Conservation (phyloP, 2,329 filamentous ascomycete species). For the Rhynchosporium secalis region DNA sequence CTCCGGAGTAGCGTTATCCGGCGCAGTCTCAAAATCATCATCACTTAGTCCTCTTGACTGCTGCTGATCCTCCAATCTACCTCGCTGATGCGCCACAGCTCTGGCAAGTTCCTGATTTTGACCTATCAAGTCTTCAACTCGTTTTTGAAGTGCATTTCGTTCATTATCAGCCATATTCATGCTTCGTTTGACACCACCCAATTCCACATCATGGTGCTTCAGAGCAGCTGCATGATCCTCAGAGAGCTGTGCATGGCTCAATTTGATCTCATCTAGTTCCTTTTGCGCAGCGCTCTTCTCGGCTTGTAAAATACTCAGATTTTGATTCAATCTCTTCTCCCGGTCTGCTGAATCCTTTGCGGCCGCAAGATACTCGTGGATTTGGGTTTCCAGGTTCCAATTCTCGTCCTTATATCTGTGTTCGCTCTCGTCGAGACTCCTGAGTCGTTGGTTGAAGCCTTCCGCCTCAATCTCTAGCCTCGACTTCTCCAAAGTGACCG, state of each 20-base stretch:
- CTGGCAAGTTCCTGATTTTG: constrained; percentile 91
- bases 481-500: constrained; percentile 71
- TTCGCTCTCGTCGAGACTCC: constrained; percentile 87
- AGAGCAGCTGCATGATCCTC: constrained; percentile 77
- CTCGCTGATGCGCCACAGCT: constrained; percentile 73
- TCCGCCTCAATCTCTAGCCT: constrained; percentile 81
- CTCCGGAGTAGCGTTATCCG: constrained; percentile 76
- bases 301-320: constrained; percentile 65
- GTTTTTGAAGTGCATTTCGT: constrained; percentile 73
- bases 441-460: constrained; percentile 75
- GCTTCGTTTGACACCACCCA: constrained; percentile 80
- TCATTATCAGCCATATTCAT: constrained; percentile 78
- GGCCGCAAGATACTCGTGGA: constrained; percentile 76
- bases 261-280: constrained; percentile 87
- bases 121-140: constrained; percentile 80
- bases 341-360: constrained; percentile 77
- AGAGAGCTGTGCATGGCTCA: constrained; percentile 71
- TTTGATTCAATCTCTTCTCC: constrained; percentile 77
- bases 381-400: constrained; percentile 91
- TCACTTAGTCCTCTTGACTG: constrained; percentile 58
- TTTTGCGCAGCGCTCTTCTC: constrained; percentile 80
- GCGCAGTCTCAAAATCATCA: constrained; percentile 63
- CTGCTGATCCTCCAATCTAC: constrained; percentile 65
- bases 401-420: constrained; percentile 98
- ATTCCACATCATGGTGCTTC: constrained; percentile 86